Base-by-base conservation (phyloP, 73 alveolate genomes). In the Tetrahymena elliotti region DNA sequence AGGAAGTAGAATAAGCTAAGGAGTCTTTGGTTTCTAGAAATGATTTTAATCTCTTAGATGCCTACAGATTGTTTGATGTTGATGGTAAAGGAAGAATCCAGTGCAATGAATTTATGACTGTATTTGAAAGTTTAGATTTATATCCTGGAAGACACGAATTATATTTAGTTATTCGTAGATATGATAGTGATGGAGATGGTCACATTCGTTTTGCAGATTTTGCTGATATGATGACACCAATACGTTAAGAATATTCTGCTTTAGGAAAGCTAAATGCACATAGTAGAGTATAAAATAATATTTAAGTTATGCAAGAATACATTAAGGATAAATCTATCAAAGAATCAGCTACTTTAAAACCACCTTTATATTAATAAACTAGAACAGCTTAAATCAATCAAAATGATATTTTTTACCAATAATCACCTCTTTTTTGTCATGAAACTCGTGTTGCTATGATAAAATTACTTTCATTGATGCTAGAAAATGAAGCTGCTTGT, bases 1-100 rank as follows among this genome's bases (percentile, higher is more conserved):
- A 93, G 82, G 97, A 95, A n/a, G 93, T 95, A 15, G 96, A 95
- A n/a, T 20, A 93, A 39, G 97, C 97, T 6, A 95, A 83, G 31
- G 94, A 95, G 47, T 88, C 94, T 12, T 84, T 95, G 11, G 97
- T 94, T 0, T 94, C 92, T 16, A 93, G 94, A 38, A 36, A 53
- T 39, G 97, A 95, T 47, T 95, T 95, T 83, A 93, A 92, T 52
- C 94, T 95, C 13, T 35, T 94, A 20, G 97, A 95, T 92, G 96
- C 93, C 1, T 95, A 34, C 52, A 93, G 96, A 94, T n/a, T 95
- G 24, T 95, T 95, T 35, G 97, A 95, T 53, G 88, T 38, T 36
- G 94, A 94, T 36, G 96, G 94, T 35, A 54, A 84, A 33, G 97
- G 97, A 1, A 3, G 88, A 3, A 68, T 68, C n/a, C n/a, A 68